Percentiles rank a stretch among this genome's conserved stretches.
Conservation (phyloP, 345 rosid species). For the Psidium friedrichsthalianum region DNA sequence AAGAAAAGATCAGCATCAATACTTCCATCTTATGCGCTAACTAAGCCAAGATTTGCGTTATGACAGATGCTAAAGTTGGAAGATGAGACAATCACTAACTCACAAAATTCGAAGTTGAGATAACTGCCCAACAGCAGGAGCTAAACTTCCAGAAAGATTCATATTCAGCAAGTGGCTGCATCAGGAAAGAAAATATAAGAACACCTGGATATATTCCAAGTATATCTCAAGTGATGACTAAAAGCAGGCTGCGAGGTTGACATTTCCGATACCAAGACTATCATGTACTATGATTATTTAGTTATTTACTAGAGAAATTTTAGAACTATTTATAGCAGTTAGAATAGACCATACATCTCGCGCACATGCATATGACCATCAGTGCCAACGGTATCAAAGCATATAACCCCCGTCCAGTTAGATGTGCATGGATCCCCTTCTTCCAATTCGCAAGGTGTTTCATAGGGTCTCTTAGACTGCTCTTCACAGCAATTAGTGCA, state of each 20-base stretch:
- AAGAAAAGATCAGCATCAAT: constrained; percentile 1
- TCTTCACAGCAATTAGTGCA: constrained; percentile 44
- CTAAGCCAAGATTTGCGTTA: not conserved
- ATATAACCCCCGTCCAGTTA: constrained; percentile 75
- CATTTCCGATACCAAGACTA: not conserved
- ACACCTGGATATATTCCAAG: not conserved
- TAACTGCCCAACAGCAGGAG: constrained; percentile 60
- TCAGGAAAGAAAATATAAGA: constrained; percentile 7
- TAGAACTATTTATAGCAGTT: not conserved
- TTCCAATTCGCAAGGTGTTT: constrained; percentile 51
- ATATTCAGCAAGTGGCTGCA: constrained; percentile 54
- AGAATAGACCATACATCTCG: constrained; percentile 49
- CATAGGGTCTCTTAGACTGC: constrained; percentile 40
- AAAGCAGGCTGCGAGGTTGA: not conserved
- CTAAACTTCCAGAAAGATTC: constrained; percentile 80
- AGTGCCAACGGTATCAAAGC: constrained; percentile 22
- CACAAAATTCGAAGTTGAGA: constrained; percentile 56
- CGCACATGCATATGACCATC: constrained; percentile 58
- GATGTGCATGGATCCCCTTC: constrained; percentile 71
- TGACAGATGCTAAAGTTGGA: not conserved
- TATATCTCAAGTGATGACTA: not conserved
- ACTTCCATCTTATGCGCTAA: not conserved
- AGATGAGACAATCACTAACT: constrained; percentile 16
- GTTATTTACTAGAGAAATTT: not conserved
- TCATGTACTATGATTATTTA: not conserved